Evolutionary conservation across 371 early-diverging fungal genomes (phyloP), one percentile per base, ranked within the genome.

Genomic region (Mucor circinelloides): DNA sequence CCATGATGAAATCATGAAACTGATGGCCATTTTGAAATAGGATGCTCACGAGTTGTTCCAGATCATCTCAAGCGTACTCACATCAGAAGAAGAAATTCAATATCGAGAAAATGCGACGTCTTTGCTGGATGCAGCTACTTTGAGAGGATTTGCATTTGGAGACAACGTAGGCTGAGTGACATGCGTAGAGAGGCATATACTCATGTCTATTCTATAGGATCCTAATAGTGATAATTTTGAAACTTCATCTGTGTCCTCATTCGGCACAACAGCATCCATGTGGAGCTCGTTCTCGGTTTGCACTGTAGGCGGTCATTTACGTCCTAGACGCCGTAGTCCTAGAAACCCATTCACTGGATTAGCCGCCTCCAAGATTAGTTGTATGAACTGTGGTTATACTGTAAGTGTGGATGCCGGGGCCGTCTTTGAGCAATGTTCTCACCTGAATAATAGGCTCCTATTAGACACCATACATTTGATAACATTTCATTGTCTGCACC

Each of bases 21-120:
- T 23, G 2, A 48, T 23, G 21, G 6, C 17, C 6, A 4, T 62
- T 66, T 71, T 56, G 28, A 64, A 58, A 59, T 66, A 97, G 90
- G 97, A 97, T 76, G 97, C 97, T 0, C 97, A 97, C 71, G 97
- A 97, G 71, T 85, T 96, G 23, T 93, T 96, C 64, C 94, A 95
- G 73, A 85, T 95, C 8, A 89, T 97, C 15, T 92, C 94, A 9
- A 87, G 89, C 46, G 85, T 91, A 34, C 70, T 97, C 7, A 88
- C 91, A 8, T 82, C 88, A 5, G 96, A 96, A 67, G 91, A 88
- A 69, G 79, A 81, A 61, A 59, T 72, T 27, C 81, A 81, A 63
- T 84, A 81, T 50, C 61, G 69, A 28, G 71, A 78, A 54, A 64
- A 70, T 31, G 68, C 79, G 15, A 65, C 80, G 6, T 80, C 84